These are phyloP conservation scores for Nicotiana paniculata DNA, from an alignment of 257 asterid genomes.

Conservation along the genomic window DNA sequence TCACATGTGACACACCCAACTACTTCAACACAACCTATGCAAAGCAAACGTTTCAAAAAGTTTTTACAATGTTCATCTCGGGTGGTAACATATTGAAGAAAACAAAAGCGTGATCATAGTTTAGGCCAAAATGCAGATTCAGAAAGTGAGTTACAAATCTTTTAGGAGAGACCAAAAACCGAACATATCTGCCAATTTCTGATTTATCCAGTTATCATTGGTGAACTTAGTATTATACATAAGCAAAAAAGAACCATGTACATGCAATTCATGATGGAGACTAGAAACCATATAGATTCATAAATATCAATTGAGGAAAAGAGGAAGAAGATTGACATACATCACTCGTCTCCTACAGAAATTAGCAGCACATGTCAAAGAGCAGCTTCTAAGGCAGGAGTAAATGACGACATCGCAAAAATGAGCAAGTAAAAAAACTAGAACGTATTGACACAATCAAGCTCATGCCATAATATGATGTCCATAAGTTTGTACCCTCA, in stretches of 20 bases:
- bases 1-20: conserved; percentile 78
- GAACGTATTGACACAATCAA: background rate
- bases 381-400: background rate
- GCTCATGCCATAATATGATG: background rate
- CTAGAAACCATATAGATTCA: background rate
- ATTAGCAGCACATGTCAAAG: background rate
- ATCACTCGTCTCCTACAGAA: background rate
- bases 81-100: background rate
- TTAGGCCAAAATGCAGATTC: background rate
- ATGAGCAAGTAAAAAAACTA: background rate
- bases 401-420: background rate
- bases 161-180: background rate
- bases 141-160: background rate
- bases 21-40: conserved; percentile 77
- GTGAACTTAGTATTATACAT: background rate
- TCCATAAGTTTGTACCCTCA: background rate
- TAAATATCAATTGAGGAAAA: background rate
- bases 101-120: background rate
- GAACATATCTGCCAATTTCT: background rate
- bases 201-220: background rate
- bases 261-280: background rate
- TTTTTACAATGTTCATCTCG: background rate
- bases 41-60: background rate
- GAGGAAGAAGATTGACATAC: background rate
- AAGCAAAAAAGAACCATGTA: background rate